Evolutionary conservation across 108 stramenopile genomes (phyloP).

Genomic region (Poteriospumella lacustris): DNA sequence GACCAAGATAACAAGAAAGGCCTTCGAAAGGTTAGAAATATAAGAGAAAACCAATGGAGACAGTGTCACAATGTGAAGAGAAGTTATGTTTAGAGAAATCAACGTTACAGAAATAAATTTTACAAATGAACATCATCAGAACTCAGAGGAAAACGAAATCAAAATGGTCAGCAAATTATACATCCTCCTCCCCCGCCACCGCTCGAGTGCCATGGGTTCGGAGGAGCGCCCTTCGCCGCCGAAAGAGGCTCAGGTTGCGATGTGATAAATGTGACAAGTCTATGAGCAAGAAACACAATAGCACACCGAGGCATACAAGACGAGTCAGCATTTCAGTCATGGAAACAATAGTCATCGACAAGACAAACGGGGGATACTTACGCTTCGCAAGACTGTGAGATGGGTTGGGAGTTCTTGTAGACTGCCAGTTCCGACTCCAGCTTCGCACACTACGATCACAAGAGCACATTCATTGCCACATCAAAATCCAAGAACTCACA

Average conservation of each 20-base stretch:
- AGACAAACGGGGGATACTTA: too few relatives aligned
- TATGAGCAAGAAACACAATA: background rate
- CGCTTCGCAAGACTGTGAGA: background rate
- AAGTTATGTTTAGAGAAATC: too few relatives aligned
- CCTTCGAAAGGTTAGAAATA: too few relatives aligned
- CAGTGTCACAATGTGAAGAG: too few relatives aligned
- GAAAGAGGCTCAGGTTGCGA: slow-evolving; percentile 3
- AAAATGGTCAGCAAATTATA: background rate
- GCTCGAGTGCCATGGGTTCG: slow-evolving; percentile 16
- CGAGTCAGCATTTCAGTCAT: background rate
- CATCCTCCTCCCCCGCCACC: slow-evolving; percentile 15
- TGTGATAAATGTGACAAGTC: background rate
- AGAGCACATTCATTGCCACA: background rate
- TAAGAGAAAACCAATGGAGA: too few relatives aligned
- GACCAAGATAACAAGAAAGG: too few relatives aligned
- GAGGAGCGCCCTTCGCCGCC: background rate
- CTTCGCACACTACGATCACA: slow-evolving; percentile 1
- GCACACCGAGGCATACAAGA: background rate
- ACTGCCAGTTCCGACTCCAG: background rate
- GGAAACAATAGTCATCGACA: too few relatives aligned
- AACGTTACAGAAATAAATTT: too few relatives aligned
- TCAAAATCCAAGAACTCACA: background rate
- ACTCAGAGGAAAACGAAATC: too few relatives aligned
- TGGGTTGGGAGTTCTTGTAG: background rate
- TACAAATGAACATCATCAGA: too few relatives aligned